Evolutionary conservation across 106 monocot species (phyloP), one percentile per base, ranked within the genome.

Genomic region (Cymbidium sinense): DNA sequence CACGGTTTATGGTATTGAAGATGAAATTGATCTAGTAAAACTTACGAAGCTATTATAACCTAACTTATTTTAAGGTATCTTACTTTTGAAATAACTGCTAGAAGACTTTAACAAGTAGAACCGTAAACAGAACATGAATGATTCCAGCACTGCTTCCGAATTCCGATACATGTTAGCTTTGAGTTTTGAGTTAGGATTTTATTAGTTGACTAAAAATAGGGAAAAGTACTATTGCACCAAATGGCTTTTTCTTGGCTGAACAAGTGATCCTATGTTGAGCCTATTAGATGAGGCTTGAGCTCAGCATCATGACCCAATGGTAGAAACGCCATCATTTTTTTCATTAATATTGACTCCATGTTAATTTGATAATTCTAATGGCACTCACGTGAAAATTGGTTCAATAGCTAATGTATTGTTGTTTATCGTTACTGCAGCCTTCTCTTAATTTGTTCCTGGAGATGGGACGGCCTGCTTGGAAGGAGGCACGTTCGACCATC

Each of bases 381-480:
- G 37, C 23, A 11, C 67, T 13, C 0, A 20, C 28, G 2, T 67
- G 25, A 31, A 67, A 67, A 3, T 67, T 30, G 2, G 67, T 67
- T 67, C 74, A 73, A 35, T 51, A 39, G 47, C 47, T 50, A 5
- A 71, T 73, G 17, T 21, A 2, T 31, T 43, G 27, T 19, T 52
- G 37, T 69, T 36, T 12, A 70, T 67, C 75, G 34, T 47, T 27
- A 75, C 61, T 33, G 21, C 79, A 99, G 98, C 70, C 90, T 51
- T 90, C 88, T 35, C 90, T 99, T 70, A 99, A 99, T 79, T 81
- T 77, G 84, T 92, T 99, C 77, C 75, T 99, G 44, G 92, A 54
- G 80, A 76, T 99, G 98, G 94, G 98, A 15, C 82, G 92, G n/a
- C 90, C 92, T 37, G 94, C 92, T 28, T 99, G 98, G 94, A 94